Evolutionary conservation across 257 asterid species (phyloP).

Genomic region (Solanum chaucha): DNA sequence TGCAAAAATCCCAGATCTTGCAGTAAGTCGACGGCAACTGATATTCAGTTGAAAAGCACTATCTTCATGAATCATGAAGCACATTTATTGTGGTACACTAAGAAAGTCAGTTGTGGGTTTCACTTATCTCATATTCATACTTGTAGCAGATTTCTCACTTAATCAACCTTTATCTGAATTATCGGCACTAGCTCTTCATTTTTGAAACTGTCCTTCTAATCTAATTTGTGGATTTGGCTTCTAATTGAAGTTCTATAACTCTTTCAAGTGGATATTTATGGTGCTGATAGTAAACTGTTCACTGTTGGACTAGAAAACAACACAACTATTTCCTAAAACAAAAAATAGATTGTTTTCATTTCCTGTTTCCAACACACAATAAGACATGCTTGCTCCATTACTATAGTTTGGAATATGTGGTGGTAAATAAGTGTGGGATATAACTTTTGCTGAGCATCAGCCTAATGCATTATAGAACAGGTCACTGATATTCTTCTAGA

Average conservation of each 20-base stretch:
- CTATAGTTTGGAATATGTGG: background rate
- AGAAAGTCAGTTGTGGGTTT: background rate
- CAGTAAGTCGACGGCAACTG: background rate
- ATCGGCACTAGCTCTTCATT: background rate
- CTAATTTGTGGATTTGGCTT: background rate
- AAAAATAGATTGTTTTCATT: background rate
- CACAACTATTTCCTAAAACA: background rate
- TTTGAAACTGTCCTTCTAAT: background rate
- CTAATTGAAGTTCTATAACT: background rate
- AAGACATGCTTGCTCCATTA: background rate
- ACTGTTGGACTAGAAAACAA: background rate
- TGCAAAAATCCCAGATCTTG: background rate
- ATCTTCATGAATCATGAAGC: background rate
- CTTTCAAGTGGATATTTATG: background rate
- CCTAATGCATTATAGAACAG: background rate
- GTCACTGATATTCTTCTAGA: background rate
- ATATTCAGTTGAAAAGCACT: background rate
- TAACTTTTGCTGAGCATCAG: background rate
- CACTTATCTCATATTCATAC: background rate
- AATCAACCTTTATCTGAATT: background rate
- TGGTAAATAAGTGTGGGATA: background rate
- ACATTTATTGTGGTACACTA: background rate
- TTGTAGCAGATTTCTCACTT: background rate
- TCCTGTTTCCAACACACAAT: background rate
- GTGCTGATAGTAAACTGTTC: background rate